These are phyloP conservation scores for Penicillium hesseltinei DNA, from an alignment of 2,329 filamentous ascomycete species.

Conservation along the genomic window DNA sequence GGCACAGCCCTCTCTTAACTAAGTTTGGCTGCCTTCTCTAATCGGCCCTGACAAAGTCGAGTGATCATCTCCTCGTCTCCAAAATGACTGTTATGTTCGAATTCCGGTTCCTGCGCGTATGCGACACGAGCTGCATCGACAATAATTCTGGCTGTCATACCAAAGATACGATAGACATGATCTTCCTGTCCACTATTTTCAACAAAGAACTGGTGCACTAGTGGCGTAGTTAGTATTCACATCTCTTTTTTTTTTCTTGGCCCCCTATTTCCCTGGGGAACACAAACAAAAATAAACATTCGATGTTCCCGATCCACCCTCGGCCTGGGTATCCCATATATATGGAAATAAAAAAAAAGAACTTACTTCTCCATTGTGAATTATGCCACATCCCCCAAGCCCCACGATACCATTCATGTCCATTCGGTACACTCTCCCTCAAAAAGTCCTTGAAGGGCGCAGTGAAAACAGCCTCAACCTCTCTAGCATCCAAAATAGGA, in stretches of 20 bases:
- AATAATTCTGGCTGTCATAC: conserved; percentile 88
- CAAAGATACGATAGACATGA: conserved; percentile 79
- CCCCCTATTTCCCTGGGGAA: conserved; percentile 6
- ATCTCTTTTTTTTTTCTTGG: neutral
- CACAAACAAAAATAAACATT: neutral
- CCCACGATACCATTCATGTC: conserved; percentile 76
- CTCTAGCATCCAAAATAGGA: conserved; percentile 78
- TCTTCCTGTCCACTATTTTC: conserved; percentile 30
- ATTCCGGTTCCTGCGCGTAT: conserved; percentile 78
- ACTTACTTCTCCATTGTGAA: conserved; percentile 64
- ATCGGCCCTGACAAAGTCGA: conserved; percentile 54
- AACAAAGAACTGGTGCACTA: conserved; percentile 88
- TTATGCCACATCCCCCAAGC: conserved; percentile 78
- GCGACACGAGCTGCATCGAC: conserved; percentile 85
- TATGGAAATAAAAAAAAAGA: conserved; percentile 1
- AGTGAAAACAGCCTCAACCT: conserved; percentile 92
- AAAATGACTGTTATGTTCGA: conserved; percentile 67
- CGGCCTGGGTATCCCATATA: conserved; percentile 4
- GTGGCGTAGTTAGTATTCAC: conserved; percentile 21
- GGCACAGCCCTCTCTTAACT: conserved; percentile 17
- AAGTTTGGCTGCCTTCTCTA: conserved; percentile 54
- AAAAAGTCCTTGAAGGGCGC: conserved; percentile 86
- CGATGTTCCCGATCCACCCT: neutral
- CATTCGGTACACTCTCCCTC: conserved; percentile 28
- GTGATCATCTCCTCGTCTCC: conserved; percentile 67